Evolutionary conservation across 805 yeast species (phyloP), one percentile per base, ranked within the genome.

Genomic region (Metschnikowia henanensis): DNA sequence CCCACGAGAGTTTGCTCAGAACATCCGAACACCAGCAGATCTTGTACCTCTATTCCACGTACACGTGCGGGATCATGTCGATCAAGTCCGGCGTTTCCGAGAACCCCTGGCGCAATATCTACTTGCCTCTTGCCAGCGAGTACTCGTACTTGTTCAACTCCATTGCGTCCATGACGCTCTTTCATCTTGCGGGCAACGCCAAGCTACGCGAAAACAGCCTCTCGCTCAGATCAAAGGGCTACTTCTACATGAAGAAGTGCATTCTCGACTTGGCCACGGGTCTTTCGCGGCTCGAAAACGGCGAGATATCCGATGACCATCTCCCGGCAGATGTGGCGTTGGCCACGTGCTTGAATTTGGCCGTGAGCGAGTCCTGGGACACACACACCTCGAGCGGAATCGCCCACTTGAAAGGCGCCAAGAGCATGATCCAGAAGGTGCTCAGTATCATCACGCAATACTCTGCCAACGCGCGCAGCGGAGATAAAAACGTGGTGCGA

Each of bases 361-460:
- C 87, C 0, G 75, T 80, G 46, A 76, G 84, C 30, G 88, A 83
- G 57, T 73, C 83, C 0, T 83, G 88, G 88, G 83, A 81, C 55
- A 75, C 81, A 10, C 83, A 79, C 45, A 81, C 77, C 4, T 74
- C 84, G 3, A 79, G 84, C 19, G 87, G 88, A 10, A 79, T 83
- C 41, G 82, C 84, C 2, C 89, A 83, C 61, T 66, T 83, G 45
- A 78, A 76, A 54, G 87, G 88, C 23, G 87, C 87, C 4, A 73
- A 76, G 46, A 73, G 80, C 10, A 77, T 83, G 76, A 80, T 81
- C 46, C 66, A 76, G 45, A 72, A 73, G 46, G 75, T 78, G 10
- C 57, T 68, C 43, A 47, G 53, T 12, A 44, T 67, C 17, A 52
- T 69, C 12, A 58, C 50, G 42, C 64, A 60, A 21, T 57, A 57